phyloP scores from a whole-genome alignment of 345 rosid species.

The Eucalyptus pumila region DNA sequence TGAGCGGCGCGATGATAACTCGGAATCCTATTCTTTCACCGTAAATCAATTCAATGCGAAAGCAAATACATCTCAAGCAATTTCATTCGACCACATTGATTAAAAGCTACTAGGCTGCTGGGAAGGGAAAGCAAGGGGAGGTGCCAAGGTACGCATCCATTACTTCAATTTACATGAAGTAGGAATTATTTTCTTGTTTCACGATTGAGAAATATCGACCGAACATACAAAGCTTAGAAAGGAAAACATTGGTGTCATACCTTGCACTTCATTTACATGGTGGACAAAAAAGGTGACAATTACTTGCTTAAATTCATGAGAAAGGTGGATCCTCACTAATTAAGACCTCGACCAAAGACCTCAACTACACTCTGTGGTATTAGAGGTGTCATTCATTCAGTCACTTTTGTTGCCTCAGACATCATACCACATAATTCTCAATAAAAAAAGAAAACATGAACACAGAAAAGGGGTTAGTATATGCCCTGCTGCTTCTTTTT shows the following conservation, averaged over 20 bases:
- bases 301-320: not conserved
- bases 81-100: not conserved
- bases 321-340: not conserved
- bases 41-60: not conserved
- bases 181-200: not conserved
- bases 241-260: not conserved
- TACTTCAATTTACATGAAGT: not conserved
- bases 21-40: not conserved
- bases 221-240: not conserved
- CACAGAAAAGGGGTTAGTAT: not conserved
- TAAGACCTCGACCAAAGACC: not conserved
- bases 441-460: not conserved
- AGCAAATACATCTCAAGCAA: not conserved
- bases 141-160: not conserved
- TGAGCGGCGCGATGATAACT: not conserved
- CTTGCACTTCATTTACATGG: not conserved
- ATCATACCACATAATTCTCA: accelerated
- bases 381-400: not conserved
- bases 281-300: not conserved
- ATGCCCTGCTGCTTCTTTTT: not conserved
- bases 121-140: not conserved
- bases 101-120: not conserved
- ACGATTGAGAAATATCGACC: not conserved
- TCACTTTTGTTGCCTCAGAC: not conserved
- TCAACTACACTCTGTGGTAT: not conserved